Evolutionary conservation across 2,329 filamentous ascomycete genomes (phyloP), one percentile per base, ranked within the genome.

Genomic region (Trichoderma cornu-damae): DNA sequence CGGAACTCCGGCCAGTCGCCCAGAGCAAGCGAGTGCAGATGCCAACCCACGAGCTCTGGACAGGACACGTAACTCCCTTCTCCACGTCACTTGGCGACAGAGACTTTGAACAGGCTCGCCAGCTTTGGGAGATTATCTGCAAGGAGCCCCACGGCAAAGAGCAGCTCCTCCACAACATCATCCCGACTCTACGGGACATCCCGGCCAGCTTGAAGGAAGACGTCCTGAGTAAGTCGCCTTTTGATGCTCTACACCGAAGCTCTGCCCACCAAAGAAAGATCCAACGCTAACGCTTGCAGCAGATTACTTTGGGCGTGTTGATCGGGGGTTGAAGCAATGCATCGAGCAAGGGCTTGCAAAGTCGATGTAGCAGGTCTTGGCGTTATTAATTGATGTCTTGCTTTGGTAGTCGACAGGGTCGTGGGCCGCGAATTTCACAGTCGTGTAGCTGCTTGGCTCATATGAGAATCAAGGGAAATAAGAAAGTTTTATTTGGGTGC

Each of bases 71-170:
- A 24, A 70, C 77, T 28, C 71, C 69, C 59, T 70, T 76, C 51
- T 75, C 79, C 60, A 72, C 70, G 12, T 73, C 76, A 20, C 68
- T 81, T 20, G 72, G 69, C 4, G 73, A 76, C 20, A 72, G 75
- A 16, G 80, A 83, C 66, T 83, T 77, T 62, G 76, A 71, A 53
- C 79, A 81, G 65, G 71, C 77, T n/a, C 71, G 70, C 43, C 71
- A 68, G 2, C 70, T 82, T 16, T 83, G 79, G 78, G 64, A 75
- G 44, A 74, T 79, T 18, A 68, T 78, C 2, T 78, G 77, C 46
- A 55, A 35, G 22, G 38, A 53, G 12, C 8, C 9, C 3, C 11
- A 37, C 18, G 50, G 50, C 38, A 44, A 53, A 14, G 50, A 53
- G 18, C 50, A 53, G 30, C 22, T 53, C 28, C 50, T 53, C 6